phyloP scores from a whole-genome alignment of 495 filamentous ascomycete species.

The Bathelium albidoporum region DNA sequence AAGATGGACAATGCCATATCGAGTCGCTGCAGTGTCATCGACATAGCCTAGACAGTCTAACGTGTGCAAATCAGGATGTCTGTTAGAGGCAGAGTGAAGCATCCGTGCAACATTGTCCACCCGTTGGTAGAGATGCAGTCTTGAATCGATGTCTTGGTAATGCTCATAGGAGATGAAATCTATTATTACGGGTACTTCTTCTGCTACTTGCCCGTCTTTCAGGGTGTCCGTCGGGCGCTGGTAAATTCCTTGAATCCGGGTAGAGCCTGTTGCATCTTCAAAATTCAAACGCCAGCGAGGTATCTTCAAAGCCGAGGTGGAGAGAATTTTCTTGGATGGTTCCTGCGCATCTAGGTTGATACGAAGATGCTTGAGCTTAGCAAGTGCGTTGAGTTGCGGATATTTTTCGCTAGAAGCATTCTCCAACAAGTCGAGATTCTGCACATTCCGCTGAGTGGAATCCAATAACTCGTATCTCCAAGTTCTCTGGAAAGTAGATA shows the following conservation, averaged over 20 bases:
- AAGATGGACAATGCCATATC: slow-evolving; percentile 28
- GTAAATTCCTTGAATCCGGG: slow-evolving; percentile 18
- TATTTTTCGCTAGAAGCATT: slow-evolving; percentile 27
- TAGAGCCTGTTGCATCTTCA: slow-evolving; percentile 5
- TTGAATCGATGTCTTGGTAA: slow-evolving; percentile 21
- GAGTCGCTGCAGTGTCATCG: slow-evolving; percentile 23
- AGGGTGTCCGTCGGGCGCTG: slow-evolving; percentile 10
- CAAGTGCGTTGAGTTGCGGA: slow-evolving; percentile 27
- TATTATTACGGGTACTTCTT: slow-evolving; percentile 28
- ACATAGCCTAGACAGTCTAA: slow-evolving; percentile 33
- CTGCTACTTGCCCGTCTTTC: slow-evolving; percentile 2
- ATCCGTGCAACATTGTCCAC: slow-evolving; percentile 33
- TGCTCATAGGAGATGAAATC: slow-evolving; percentile 32
- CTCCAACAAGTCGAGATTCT: slow-evolving; percentile 26
- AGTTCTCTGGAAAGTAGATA: slow-evolving; percentile 26
- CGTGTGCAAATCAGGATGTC: slow-evolving; percentile 31
- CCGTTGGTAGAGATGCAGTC: slow-evolving; percentile 25
- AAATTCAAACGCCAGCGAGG: slow-evolving; percentile 13
- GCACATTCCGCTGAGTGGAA: slow-evolving; percentile 20
- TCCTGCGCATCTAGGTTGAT: slow-evolving; percentile 31
- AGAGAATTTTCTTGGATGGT: slow-evolving; percentile 22
- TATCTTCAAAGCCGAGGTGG: slow-evolving; percentile 26
- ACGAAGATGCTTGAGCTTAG: slow-evolving; percentile 29
- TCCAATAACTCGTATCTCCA: slow-evolving; percentile 31
- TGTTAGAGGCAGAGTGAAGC: slow-evolving; percentile 27